These are phyloP conservation scores for Acanthamoeba sp. DNA, from an alignment of 208 protist genomes.

Conservation along the genomic window DNA sequence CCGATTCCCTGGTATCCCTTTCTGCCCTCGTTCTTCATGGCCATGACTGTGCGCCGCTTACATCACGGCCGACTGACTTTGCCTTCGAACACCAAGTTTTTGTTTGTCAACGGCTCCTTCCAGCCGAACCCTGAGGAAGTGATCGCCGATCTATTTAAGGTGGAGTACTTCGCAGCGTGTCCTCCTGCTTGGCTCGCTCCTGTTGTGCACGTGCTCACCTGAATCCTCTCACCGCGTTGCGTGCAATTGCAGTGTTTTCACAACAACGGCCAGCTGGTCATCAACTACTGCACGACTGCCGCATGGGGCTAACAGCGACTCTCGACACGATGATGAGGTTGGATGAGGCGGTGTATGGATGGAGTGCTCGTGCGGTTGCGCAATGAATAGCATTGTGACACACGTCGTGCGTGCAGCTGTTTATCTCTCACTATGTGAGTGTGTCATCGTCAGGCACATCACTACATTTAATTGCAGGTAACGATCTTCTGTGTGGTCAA, in stretches of 20 bases:
- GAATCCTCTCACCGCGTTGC: background rate
- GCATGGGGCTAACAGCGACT: conserved; percentile 30
- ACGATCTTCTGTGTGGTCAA: too few species aligned
- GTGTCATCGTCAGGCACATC: too few species aligned
- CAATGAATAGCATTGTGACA: too few species aligned
- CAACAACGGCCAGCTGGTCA: conserved; percentile 66
- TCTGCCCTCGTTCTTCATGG: background rate
- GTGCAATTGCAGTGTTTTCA: conserved; percentile 47
- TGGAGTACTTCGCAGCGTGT: background rate
- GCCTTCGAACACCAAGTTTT: background rate
- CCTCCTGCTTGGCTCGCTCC: background rate
- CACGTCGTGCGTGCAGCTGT: too few species aligned
- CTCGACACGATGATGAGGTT: background rate
- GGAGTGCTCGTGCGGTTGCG: too few species aligned
- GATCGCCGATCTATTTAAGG: conserved; percentile 72
- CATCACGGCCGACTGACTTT: background rate
- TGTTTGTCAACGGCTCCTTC: conserved; percentile 68
- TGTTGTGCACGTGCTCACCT: background rate
- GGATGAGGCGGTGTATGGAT: background rate
- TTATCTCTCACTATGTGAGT: too few species aligned
- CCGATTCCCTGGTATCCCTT: conserved; percentile 34
- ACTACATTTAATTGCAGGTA: too few species aligned
- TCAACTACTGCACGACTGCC: conserved; percentile 67
- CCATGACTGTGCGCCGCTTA: background rate
- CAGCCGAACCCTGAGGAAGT: conserved; percentile 62